Conservation (phyloP, 257 asterid species). For the Jacaranda mimosifolia region DNA sequence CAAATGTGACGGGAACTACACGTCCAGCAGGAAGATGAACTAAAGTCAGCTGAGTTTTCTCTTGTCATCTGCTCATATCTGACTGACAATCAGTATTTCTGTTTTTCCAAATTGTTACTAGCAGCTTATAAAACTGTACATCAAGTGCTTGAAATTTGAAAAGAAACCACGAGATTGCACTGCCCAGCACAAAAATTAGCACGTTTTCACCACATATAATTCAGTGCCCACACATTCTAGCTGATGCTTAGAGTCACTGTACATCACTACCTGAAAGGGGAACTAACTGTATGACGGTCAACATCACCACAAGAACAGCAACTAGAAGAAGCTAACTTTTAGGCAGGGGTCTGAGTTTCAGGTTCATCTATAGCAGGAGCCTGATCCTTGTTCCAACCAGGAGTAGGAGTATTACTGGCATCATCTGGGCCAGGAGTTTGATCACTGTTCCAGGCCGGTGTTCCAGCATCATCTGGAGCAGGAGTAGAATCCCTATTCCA, state of each 20-base stretch:
- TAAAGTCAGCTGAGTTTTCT: not conserved
- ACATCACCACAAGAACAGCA: slow-evolving; percentile 16
- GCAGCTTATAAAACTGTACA: slow-evolving; percentile 39
- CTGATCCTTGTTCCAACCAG: slow-evolving; percentile 31
- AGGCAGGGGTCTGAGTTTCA: not conserved
- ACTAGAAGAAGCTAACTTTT: not conserved
- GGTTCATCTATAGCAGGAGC: not conserved
- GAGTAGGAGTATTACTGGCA: not conserved
- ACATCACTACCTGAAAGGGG: slow-evolving; percentile 13
- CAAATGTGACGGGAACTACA: too few relatives aligned
- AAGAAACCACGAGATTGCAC: not conserved
- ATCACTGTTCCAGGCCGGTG: slow-evolving; percentile 31
- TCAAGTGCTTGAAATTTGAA: not conserved
- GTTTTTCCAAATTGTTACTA: not conserved
- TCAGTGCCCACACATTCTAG: not conserved
- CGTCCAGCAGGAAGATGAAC: not conserved
- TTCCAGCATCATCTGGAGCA: slow-evolving; percentile 33
- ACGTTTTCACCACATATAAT: not conserved
- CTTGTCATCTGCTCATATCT: not conserved
- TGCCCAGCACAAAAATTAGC: not conserved
- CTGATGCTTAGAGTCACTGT: slow-evolving; percentile 26
- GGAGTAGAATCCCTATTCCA: slow-evolving; percentile 39
- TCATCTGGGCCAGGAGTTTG: slow-evolving; percentile 27
- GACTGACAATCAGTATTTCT: not conserved
- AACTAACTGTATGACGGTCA: not conserved